Evolutionary conservation across 305 asterid species (phyloP).

Genomic region (Fraxinus greggii): DNA sequence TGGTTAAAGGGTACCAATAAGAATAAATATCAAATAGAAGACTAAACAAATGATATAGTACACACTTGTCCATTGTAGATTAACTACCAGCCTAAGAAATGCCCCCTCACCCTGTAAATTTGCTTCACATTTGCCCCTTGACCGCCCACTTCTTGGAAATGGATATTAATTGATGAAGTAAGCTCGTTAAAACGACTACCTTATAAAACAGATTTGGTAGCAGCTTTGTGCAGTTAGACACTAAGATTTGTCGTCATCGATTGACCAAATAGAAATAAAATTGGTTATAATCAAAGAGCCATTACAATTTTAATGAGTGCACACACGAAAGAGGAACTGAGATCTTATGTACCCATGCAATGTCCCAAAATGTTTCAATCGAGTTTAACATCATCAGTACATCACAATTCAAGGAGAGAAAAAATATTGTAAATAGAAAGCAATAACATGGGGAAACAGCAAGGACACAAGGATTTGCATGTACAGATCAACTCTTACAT

Average conservation of each 20-base stretch:
- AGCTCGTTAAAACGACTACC: not conserved
- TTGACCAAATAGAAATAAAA: not conserved
- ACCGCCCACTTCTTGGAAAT: not conserved
- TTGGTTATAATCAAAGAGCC: not conserved
- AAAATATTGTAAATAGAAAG: too few relatives aligned
- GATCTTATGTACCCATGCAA: too few relatives aligned
- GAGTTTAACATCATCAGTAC: too few relatives aligned
- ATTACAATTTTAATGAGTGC: not conserved
- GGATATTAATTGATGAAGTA: not conserved
- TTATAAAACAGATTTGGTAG: not conserved
- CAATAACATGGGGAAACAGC: too few relatives aligned
- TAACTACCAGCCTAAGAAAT: not conserved
- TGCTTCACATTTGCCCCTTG: not conserved
- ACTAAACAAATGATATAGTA: not conserved
- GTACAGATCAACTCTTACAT: too few relatives aligned
- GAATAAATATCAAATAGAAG: not conserved
- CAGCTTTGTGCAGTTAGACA: slow-evolving; percentile 2
- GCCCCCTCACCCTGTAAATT: not conserved
- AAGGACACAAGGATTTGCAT: too few relatives aligned
- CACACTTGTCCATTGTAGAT: not conserved
- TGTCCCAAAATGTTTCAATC: too few relatives aligned
- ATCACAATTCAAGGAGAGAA: too few relatives aligned
- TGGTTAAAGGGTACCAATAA: not conserved
- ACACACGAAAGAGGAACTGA: too few relatives aligned
- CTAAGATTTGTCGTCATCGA: slow-evolving; percentile 6